A percentile compares a stretch with the other conserved stretches of the same genome.
These are phyloP conservation scores for Stemphylium lycopersici DNA, from an alignment of 2,329 filamentous ascomycete species.

Conservation along the genomic window DNA sequence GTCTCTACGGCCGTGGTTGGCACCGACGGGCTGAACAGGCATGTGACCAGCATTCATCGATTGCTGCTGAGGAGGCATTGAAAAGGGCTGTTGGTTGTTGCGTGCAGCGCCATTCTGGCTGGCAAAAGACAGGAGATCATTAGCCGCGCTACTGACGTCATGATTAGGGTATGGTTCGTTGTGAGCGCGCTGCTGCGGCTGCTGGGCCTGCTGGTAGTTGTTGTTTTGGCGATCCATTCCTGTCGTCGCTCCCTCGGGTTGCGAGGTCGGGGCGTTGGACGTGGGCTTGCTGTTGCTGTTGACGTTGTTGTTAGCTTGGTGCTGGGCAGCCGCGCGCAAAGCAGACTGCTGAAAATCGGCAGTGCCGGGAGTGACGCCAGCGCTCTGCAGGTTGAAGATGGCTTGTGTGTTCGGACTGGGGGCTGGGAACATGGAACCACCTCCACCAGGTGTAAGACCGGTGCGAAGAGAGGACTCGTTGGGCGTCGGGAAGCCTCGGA, in stretches of 20 bases:
- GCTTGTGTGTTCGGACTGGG: slow-evolving; percentile 87
- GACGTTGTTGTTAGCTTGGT: slow-evolving; percentile 34
- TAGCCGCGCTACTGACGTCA: slow-evolving; percentile 91
- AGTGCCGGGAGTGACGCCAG: slow-evolving; percentile 85
- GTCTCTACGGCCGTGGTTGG: slow-evolving; percentile 59
- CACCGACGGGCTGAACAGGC: slow-evolving; percentile 53
- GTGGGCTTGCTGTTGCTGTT: slow-evolving; percentile 45
- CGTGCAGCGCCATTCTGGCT: slow-evolving; percentile 66
- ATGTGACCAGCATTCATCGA: slow-evolving; percentile 55
- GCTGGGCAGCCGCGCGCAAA: slow-evolving; percentile 71
- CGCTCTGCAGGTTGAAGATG: slow-evolving; percentile 78
- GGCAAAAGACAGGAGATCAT: slow-evolving; percentile 89
- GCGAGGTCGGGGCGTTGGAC: slow-evolving; percentile 52
- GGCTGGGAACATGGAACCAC: slow-evolving; percentile 95
- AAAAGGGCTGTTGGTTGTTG: slow-evolving; percentile 58
- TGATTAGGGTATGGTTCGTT: slow-evolving; percentile 80
- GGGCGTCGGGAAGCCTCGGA: slow-evolving; percentile 88
- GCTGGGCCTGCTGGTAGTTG: slow-evolving; percentile 54
- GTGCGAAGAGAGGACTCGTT: slow-evolving; percentile 95
- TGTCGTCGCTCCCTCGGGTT: slow-evolving; percentile 50
- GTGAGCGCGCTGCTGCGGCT: slow-evolving; percentile 48
- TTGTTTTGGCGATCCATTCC: slow-evolving; percentile 63
- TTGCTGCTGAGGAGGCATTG: slow-evolving; percentile 51
- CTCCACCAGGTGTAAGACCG: slow-evolving; percentile 90
- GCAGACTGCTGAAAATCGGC: slow-evolving; percentile 95